Base-by-base conservation (phyloP, 1,284 basidiomycete species). In the Clitocybe nebularis region DNA sequence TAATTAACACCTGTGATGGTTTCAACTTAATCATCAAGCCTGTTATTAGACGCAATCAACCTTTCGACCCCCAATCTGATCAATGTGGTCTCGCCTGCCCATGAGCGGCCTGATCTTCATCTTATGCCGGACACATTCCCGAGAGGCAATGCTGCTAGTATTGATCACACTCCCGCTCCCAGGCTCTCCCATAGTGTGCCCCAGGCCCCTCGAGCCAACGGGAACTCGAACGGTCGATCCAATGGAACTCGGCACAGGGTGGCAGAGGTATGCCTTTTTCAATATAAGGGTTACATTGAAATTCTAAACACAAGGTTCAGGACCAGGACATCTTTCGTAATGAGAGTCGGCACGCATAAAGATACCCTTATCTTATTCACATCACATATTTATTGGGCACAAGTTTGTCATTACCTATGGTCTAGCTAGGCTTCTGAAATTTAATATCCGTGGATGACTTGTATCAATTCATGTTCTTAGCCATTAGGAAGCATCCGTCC, bases 41-140 rank as follows among this genome's bases (percentile, higher is more conserved):
- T 58, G 5, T 52, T 59, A 16, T 46, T 59, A 11, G 58, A 59
- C 34, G 52, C 55, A 9, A 55, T 59, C 5, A 41, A 51, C 43
- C 16, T 48, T 14, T 23, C 54, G 8, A 33, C 40, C 3, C 54
- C 50, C 10, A 43, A 48, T 6, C 46, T 50, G 11, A 41, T 48
- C 30, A 30, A 48, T 14, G 23, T 46, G 26, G 34, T 51, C 16
- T 39, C 47, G 1, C 50, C 49, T 14, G 6, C 17, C 6, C 28
- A 39, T 1, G 8, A 19, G 11, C 23, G 24, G 7, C 21, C 16
- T 20, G 29, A 22, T 20, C 4, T 36, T 29, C 5, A 39, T 19
- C 10, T 29, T 1, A 13, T 23, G 2, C 22, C 23, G 1, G 21
- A 22, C 11, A 14, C 20, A 11, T 5, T 42, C 2, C 30, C 21